These are phyloP conservation scores for Mrakia gelida DNA, from an alignment of 768 basidiomycete species.

Conservation along the genomic window DNA sequence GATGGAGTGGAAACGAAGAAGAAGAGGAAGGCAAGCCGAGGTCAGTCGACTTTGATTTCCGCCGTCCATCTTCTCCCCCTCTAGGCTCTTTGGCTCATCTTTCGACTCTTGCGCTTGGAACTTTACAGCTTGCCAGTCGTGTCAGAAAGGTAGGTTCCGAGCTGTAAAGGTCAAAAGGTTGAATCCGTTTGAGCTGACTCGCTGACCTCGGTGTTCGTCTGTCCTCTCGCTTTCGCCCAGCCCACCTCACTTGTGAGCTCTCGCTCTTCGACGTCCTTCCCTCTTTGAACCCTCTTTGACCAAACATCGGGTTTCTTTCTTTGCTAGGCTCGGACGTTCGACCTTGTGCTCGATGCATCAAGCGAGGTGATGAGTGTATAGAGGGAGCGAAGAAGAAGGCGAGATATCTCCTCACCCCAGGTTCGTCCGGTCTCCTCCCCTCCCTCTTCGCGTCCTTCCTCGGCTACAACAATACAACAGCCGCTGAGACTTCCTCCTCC, in stretches of 20 bases:
- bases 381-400: constrained; percentile 98
- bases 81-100: not conserved
- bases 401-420: constrained; percentile 70
- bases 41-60: not conserved
- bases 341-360: constrained; percentile 91
- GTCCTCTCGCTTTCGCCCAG: not conserved
- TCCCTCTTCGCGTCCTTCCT: not conserved
- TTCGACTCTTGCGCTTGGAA: not conserved
- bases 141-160: constrained; percentile 21
- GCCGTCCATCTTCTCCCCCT: not conserved
- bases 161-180: too few relatives aligned
- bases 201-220: not conserved
- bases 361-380: constrained; percentile 82
- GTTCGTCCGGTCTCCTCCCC: not conserved
- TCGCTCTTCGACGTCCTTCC: not conserved
- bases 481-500: not conserved
- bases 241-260: constrained; percentile 2
- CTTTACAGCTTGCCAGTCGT: constrained; percentile 25
- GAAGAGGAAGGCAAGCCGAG: constrained; percentile 11
- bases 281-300: not conserved
- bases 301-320: not conserved
- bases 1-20: not conserved
- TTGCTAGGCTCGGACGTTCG: constrained; percentile 46
- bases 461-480: not conserved
- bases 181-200: not conserved